phyloP scores from a whole-genome alignment of 2,329 filamentous ascomycete species.

The Plenodomus tracheiphilus region DNA sequence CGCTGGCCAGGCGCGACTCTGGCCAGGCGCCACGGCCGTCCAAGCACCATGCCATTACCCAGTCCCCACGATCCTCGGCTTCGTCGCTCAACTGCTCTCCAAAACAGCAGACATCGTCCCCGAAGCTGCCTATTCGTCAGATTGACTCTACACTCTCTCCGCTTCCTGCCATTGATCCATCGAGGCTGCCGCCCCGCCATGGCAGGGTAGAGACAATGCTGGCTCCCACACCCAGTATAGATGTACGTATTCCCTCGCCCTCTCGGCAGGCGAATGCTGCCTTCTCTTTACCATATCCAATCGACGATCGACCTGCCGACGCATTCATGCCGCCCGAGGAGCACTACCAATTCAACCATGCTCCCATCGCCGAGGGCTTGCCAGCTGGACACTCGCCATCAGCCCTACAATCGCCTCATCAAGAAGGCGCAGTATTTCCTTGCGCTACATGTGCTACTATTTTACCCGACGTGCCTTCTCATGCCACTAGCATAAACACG shows the following conservation, averaged over 20 bases:
- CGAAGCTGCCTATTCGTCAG: conserved; percentile 31
- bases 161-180: conserved; percentile 20
- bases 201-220: conserved; percentile 36
- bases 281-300: conserved; percentile 49
- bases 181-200: conserved; percentile 33
- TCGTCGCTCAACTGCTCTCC: conserved; percentile 32
- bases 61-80: conserved; percentile 39
- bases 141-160: conserved; percentile 36
- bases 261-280: conserved; percentile 27
- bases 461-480: conserved; percentile 25
- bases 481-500: conserved; percentile 4
- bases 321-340: conserved; percentile 50
- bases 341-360: conserved; percentile 45
- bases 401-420: conserved; percentile 24
- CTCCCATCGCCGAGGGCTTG: conserved; percentile 23
- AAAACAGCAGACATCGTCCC: conserved; percentile 31
- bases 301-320: conserved; percentile 44
- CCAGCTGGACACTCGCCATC: conserved; percentile 25
- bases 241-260: conserved; percentile 38
- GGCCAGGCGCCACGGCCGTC: conserved; percentile 29
- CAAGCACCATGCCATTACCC: conserved; percentile 25
- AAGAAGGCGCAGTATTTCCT: conserved; percentile 16
- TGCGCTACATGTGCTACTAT: conserved; percentile 10
- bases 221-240: conserved; percentile 34
- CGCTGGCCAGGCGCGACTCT: conserved; percentile 20